Evolutionary conservation across 1,284 basidiomycete genomes (phyloP), one percentile per base, ranked within the genome.

Genomic region (Grifola frondosa): DNA sequence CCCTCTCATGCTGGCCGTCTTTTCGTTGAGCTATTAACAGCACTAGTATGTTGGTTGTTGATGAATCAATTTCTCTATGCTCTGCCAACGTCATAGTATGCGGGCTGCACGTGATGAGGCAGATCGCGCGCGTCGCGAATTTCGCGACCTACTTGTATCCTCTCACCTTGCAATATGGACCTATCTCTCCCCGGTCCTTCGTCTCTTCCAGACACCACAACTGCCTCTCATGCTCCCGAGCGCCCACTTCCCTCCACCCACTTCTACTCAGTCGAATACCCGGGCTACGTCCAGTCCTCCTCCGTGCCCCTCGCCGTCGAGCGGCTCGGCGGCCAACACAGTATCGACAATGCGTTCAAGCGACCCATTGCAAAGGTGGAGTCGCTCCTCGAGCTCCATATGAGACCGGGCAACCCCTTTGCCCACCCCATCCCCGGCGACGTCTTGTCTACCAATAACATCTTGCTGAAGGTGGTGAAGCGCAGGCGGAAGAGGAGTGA

Each of bases 251-350:
- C 86, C 7, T 70, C 77, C 23, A 70, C 71, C 4, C 69, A 79
- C 16, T 87, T 84, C 64, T 89, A 87, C 57, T 84, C 90, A 3
- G 71, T 97, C 52, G 93, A 97, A 65, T 95, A 92, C 66, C 93
- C 92, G 6, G 91, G 91, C 41, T 91, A 91, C 52, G 84, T 97
- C 38, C 68, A 74, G 9, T 61, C 71, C 1, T 61, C 73, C 1
- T 90, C 91, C 23, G 74, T 87, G 5, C 71, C 77, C 1, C 57
- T 70, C 9, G 90, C 86, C 0, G 64, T 93, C 26, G 65, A 71
- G 36, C 78, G 75, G 30, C 67, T 95, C 8, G 86, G 90, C 4
- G 84, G 85, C 0, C 81, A 84, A 53, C 56, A 70, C 8, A 74
- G 73, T 40, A 69, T 96, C n/a, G 81, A 91, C 46, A 74, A 70